Conservation (phyloP, 2,329 filamentous ascomycete genomes). For the Pseudogymnoascus sp. region DNA sequence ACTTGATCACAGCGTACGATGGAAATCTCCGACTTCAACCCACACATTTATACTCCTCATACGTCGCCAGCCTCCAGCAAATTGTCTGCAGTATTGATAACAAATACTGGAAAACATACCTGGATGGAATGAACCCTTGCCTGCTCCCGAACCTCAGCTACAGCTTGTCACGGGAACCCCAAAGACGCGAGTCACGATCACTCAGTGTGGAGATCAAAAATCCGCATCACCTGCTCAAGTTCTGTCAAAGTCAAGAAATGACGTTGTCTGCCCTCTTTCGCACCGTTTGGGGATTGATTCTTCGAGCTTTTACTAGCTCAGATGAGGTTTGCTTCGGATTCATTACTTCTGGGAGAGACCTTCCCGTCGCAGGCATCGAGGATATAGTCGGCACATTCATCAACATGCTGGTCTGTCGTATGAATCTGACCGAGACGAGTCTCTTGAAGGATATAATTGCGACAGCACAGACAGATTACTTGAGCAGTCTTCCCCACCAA, state of each 20-base stretch:
- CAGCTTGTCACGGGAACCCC: background rate
- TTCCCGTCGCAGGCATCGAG: slow-evolving; percentile 38
- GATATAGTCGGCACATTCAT: slow-evolving; percentile 34
- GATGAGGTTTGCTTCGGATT: slow-evolving; percentile 36
- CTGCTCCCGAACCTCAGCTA: slow-evolving; percentile 30
- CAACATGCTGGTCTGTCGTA: slow-evolving; percentile 32
- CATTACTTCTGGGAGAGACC: slow-evolving; percentile 36
- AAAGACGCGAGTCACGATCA: slow-evolving; percentile 15
- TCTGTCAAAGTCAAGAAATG: slow-evolving; percentile 31
- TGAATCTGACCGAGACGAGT: background rate
- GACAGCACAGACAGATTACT: slow-evolving; percentile 19
- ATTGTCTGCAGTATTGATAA: slow-evolving; percentile 31
- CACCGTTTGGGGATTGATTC: slow-evolving; percentile 34
- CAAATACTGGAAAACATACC: slow-evolving; percentile 25
- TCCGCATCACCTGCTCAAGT: slow-evolving; percentile 25
- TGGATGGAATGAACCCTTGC: slow-evolving; percentile 23
- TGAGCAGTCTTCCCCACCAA: slow-evolving; percentile 28
- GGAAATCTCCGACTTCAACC: slow-evolving; percentile 26
- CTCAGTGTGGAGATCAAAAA: slow-evolving; percentile 9
- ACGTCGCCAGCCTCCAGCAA: slow-evolving; percentile 29
- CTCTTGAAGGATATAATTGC: background rate
- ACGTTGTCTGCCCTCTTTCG: slow-evolving; percentile 25
- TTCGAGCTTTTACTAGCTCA: slow-evolving; percentile 19
- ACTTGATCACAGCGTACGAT: slow-evolving; percentile 38
- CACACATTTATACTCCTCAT: slow-evolving; percentile 13